Evolutionary conservation across 2,329 filamentous ascomycete genomes (phyloP).

Genomic region (Monilinia polystroma): DNA sequence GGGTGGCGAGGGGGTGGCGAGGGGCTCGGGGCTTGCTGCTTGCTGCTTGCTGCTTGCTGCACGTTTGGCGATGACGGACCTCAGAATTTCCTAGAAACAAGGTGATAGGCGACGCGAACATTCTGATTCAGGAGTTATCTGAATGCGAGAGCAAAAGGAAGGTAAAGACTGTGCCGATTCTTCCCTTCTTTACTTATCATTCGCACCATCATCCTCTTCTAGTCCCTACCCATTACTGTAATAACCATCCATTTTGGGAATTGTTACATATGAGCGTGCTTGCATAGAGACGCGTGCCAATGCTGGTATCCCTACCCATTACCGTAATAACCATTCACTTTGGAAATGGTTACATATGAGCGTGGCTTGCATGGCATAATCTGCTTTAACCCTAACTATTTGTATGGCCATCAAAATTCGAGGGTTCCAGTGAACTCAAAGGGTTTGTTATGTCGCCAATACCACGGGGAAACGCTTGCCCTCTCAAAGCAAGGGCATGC

Average conservation of each 20-base stretch:
- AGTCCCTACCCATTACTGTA: neutral
- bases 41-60: neutral
- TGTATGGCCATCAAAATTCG: constrained; percentile 4
- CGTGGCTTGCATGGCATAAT: constrained; percentile 12
- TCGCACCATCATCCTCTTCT: neutral
- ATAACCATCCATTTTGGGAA: neutral
- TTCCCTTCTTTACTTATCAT: constrained; percentile 6
- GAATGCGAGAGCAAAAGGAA: neutral
- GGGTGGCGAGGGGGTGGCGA: no score
- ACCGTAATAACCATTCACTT: neutral
- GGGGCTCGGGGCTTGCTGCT: no score
- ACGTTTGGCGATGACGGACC: constrained; percentile 20
- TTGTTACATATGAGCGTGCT: constrained; percentile 6
- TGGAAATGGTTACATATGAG: neutral
- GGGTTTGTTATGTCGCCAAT: constrained; percentile 10
- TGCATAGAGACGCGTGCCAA: constrained; percentile 13
- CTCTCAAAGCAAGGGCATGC: constrained; percentile 10
- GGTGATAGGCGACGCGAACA: neutral
- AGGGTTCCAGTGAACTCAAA: constrained; percentile 6
- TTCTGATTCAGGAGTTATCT: neutral
- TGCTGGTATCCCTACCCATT: neutral
- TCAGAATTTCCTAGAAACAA: neutral
- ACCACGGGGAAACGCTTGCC: constrained; percentile 13
- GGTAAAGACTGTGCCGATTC: constrained; percentile 3
- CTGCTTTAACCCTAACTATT: neutral